Conservation (phyloP, 352 stramenopile genomes). For the Globisporangium paddicum region DNA sequence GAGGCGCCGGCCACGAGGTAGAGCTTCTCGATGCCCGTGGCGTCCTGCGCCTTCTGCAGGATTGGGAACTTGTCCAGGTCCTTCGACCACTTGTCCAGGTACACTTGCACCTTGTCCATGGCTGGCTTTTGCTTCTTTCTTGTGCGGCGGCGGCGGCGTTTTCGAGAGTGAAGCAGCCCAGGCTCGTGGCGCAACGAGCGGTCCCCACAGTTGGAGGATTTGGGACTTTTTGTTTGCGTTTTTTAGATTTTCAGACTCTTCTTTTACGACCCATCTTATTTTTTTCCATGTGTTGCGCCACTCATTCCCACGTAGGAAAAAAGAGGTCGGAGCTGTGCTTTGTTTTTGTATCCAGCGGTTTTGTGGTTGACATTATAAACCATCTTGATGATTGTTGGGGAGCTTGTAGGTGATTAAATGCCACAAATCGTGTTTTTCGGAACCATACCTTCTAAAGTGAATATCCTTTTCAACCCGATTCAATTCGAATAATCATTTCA, state of each 20-base stretch:
- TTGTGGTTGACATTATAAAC: not conserved
- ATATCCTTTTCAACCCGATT: too few species aligned
- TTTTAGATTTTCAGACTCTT: not conserved
- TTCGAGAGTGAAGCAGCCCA: conserved; percentile 13
- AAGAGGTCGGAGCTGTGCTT: too few species aligned
- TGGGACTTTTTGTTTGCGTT: not conserved
- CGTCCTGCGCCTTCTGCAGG: conserved; percentile 74
- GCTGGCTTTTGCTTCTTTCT: not conserved
- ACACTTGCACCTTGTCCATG: conserved; percentile 84
- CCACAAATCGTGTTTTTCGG: not conserved
- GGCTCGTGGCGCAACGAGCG: not conserved
- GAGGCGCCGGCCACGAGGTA: conserved; percentile 72
- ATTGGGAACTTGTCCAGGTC: conserved; percentile 79
- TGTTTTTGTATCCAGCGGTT: not conserved
- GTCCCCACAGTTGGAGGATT: conserved; percentile 12
- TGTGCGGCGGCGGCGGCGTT: conserved; percentile 3
- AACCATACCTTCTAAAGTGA: not conserved
- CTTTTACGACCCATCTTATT: conserved; percentile 1
- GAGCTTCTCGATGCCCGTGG: conserved; percentile 85
- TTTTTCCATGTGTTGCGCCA: conserved; percentile 10
- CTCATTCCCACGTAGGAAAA: conserved; percentile 2
- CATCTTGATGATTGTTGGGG: not conserved
- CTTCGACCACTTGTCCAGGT: conserved; percentile 85
- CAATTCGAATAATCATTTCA: too few species aligned
- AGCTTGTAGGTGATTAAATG: conserved; percentile 1